A percentile compares a stretch with the other conserved stretches of the same genome.
phyloP scores from a whole-genome alignment of 768 basidiomycete species.

The Naematelia aurantialba region DNA sequence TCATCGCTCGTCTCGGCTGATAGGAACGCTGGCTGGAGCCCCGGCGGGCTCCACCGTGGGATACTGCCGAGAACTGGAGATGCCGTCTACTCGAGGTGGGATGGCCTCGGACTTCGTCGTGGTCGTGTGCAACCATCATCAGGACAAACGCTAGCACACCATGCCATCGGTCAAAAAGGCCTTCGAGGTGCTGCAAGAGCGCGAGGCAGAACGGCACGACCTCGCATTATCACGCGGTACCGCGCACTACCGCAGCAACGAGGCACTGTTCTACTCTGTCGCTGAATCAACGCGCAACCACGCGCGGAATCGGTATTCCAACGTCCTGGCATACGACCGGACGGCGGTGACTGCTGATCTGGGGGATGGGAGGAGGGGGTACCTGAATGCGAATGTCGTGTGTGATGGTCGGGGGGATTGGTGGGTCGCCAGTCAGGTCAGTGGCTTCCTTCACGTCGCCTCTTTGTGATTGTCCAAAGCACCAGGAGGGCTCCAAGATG shows the following conservation, averaged over 20 bases:
- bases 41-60: too few species aligned
- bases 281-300: conserved; percentile 21
- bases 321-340: conserved; percentile 47
- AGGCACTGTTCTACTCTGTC: conserved; percentile 36
- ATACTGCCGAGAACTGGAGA: too few species aligned
- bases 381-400: conserved; percentile 50
- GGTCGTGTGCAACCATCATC: too few species aligned
- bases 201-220: not conserved
- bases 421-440: conserved; percentile 50
- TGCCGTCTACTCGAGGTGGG: too few species aligned
- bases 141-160: too few species aligned
- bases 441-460: conserved; percentile 12
- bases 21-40: too few species aligned
- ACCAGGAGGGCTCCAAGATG: not conserved
- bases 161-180: not conserved
- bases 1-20: too few species aligned
- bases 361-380: conserved; percentile 16
- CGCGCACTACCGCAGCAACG: not conserved
- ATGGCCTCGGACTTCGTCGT: too few species aligned
- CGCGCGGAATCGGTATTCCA: conserved; percentile 40
- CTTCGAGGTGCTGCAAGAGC: conserved; percentile 1
- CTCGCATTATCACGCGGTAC: not conserved
- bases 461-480: not conserved
- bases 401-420: conserved; percentile 35
- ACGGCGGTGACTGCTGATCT: conserved; percentile 36